Evolutionary conservation across 257 asterid species (phyloP).

Genomic region (Datura wrightii): DNA sequence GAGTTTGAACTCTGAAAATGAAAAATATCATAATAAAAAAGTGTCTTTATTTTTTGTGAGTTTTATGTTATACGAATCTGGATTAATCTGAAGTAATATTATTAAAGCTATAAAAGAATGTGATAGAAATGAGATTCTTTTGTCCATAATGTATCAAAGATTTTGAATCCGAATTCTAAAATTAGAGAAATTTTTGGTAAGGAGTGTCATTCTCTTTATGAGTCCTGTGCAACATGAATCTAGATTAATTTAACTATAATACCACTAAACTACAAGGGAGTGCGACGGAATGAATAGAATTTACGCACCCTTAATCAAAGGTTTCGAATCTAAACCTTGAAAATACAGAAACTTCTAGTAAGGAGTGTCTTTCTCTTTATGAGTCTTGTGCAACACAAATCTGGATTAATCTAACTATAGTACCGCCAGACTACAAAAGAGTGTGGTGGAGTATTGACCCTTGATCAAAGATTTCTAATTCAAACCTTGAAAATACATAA

Average conservation of each 20-base stretch:
- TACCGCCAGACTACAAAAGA: not conserved
- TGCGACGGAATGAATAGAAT: accelerated
- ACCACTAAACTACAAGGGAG: too few species aligned
- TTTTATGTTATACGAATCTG: not conserved
- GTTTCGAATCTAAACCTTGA: accelerated
- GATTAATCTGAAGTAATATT: accelerated
- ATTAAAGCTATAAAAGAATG: not conserved
- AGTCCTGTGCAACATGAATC: not conserved
- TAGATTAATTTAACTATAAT: not conserved
- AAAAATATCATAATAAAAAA: not conserved
- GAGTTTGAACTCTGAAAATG: not conserved
- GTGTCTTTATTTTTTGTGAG: too few species aligned
- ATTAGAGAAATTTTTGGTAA: accelerated
- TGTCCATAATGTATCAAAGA: too few species aligned
- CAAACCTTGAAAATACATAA: too few species aligned
- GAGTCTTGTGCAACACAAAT: not conserved
- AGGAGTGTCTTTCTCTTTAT: not conserved
- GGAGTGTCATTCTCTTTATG: not conserved
- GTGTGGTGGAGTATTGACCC: not conserved
- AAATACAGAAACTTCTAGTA: accelerated
- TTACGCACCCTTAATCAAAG: not conserved
- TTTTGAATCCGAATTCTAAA: not conserved
- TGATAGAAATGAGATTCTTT: too few species aligned
- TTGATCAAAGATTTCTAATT: too few species aligned
- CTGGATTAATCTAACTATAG: too few species aligned